Evolutionary conservation across 1,284 basidiomycete genomes (phyloP), one percentile per base, ranked within the genome.

Genomic region (Rhodotorula glutinis): DNA sequence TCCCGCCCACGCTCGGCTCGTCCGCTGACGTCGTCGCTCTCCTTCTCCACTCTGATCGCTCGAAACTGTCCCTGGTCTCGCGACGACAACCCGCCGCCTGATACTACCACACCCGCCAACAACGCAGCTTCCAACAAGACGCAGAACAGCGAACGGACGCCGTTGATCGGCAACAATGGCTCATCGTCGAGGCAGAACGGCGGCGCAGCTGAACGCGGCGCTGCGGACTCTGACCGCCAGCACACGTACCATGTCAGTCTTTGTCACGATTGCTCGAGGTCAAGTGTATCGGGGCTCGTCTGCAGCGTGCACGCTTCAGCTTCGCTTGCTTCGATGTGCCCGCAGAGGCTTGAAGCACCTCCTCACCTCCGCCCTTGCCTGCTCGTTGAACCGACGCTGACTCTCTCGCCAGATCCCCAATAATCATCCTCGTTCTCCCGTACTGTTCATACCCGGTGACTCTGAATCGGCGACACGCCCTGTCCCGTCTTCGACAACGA

Each of bases 321-420:
- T n/a, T n/a, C n/a, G n/a, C n/a, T n/a, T n/a, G n/a, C 9, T n/a
- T 13, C 23, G 33, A 10, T 30, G 5, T 29, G 30, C 10, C 33
- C 21, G 29, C 7, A 25, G n/a, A n/a, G 30, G 13, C 43, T n/a
- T 11, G 27, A 23, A 19, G 10, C 33, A 5, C 33, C 33, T 38
- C 33, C 33, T 38, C 7, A 38, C 33, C n/a, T n/a, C n/a, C n/a
- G n/a, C n/a, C 33, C 33, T 19, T 29, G 4, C 9, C 40, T 10
- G 1, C 54, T 13, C 23, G 40, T 25, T n/a, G 9, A 27, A 47
- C 38, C 21, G 29, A n/a, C 30, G 29, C n/a, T 43, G 25, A 60
- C 67, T 54, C 54, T 54, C 57, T 40, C 40, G 21, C 40, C 43
- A 71, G 66, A 61, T 71, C 30, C 66, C 70, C 19, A 71, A 71